Evolutionary conservation across 2,329 filamentous ascomycete species (phyloP), one percentile per base, ranked within the genome.

Genomic region (Ophiostoma australiae): DNA sequence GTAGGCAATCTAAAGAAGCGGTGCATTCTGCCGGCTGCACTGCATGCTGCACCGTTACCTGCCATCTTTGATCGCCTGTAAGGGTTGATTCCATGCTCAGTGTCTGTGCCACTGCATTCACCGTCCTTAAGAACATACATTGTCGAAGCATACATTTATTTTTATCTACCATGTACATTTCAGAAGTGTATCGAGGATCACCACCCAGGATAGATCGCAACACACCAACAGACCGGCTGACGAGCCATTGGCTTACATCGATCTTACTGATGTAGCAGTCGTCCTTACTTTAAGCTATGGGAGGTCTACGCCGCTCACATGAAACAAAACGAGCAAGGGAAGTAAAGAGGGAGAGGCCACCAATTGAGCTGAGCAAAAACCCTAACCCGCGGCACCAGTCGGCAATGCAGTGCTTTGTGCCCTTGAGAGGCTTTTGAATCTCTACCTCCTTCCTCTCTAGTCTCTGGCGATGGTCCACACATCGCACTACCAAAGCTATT

Each of bases 341-440:
- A 58, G 13, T 48, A 13, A 15, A 15, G 52, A 58, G 58, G 15
- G 27, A 33, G 58, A 63, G 55, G 55, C 23, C 55, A 63, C 7
- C 27, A 17, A 13, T 20, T 23, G 58, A 63, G 58, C 58, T 31
- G 58, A 63, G 27, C 27, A 33, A 17, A 27, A 58, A 58, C n/a
- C 52, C 58, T 35, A 63, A 31, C 58, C 58, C 58, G 58, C 58
- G 58, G 58, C 27, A 63, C 27, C 58, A 31, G 58, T 23, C 55
- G 55, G 33, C 27, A 61, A 58, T 27, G 44, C 52, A 58, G 27
- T 48, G 44, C 44, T 6, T 48, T 41, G 39, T 10, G 39, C 8
- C 15, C 39, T n/a, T 17, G 20, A 7, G 17, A 8, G 20, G 6
- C 44, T 48, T 31, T 31, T 48, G 44, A 48, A n/a, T n/a, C 44